A percentile compares a stretch with the other conserved stretches of the same genome.
phyloP scores from a whole-genome alignment of 2,329 filamentous ascomycete species.

The Biscogniauxia sp. region DNA sequence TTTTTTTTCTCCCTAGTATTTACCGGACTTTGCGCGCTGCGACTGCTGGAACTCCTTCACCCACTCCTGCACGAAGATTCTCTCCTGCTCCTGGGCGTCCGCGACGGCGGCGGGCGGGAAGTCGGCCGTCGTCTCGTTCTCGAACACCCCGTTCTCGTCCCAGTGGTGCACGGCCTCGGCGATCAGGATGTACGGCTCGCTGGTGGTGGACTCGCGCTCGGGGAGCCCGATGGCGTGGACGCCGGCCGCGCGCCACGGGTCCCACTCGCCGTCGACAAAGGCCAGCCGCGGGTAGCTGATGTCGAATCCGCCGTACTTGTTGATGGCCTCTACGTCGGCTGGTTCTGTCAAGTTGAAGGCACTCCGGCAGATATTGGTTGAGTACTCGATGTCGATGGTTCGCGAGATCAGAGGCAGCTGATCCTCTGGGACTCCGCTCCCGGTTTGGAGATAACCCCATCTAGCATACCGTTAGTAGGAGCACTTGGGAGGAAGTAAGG shows the following conservation, averaged over 20 bases:
- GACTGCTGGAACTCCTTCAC: slow-evolving; percentile 54
- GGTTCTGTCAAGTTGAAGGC: slow-evolving; percentile 68
- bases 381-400: slow-evolving; percentile 62
- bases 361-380: slow-evolving; percentile 59
- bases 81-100: slow-evolving; percentile 56
- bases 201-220: slow-evolving; percentile 55
- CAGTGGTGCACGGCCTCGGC: slow-evolving; percentile 72
- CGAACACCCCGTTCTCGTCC: slow-evolving; percentile 69
- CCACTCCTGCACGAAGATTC: slow-evolving; percentile 66
- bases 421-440: slow-evolving; percentile 62
- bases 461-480: slow-evolving; percentile 33
- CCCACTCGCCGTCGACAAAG: slow-evolving; percentile 72
- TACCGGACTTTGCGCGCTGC: slow-evolving; percentile 11
- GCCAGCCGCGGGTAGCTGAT: slow-evolving; percentile 75
- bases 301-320: slow-evolving; percentile 72
- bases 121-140: slow-evolving; percentile 55
- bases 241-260: slow-evolving; percentile 76
- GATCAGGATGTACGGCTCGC: slow-evolving; percentile 73
- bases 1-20: too few relatives aligned
- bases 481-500: background rate
- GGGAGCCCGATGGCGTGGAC: slow-evolving; percentile 64
- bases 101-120: slow-evolving; percentile 59
- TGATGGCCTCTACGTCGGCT: slow-evolving; percentile 64
- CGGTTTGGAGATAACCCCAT: slow-evolving; percentile 79
- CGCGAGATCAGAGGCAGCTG: slow-evolving; percentile 71